Evolutionary conservation across 345 rosid species (phyloP).

Genomic region (Melaleuca quinquenervia): DNA sequence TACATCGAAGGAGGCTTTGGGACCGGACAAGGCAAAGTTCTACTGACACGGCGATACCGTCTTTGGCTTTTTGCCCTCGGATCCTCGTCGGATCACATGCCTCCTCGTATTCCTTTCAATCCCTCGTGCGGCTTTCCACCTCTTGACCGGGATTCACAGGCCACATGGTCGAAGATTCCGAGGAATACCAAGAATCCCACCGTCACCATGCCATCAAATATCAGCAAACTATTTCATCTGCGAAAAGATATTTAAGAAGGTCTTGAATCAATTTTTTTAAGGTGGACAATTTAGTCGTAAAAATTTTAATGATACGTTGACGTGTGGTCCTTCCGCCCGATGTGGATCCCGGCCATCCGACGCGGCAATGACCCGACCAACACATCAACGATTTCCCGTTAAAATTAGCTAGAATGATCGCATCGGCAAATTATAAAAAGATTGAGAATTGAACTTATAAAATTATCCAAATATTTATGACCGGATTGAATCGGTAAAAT

Average conservation of each 20-base stretch:
- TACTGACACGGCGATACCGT: not conserved
- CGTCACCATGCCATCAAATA: too few relatives aligned
- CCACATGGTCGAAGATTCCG: too few relatives aligned
- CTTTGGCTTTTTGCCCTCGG: not conserved
- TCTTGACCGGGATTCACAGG: not conserved
- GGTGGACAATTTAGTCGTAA: too few relatives aligned
- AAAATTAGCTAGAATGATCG: not conserved
- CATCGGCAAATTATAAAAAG: accelerated
- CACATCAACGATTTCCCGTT: accelerated
- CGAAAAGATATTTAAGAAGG: too few relatives aligned
- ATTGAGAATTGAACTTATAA: accelerated
- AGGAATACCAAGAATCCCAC: too few relatives aligned
- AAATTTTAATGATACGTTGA: too few relatives aligned
- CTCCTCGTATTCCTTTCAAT: not conserved
- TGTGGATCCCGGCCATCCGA: too few relatives aligned
- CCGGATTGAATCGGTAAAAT: not conserved
- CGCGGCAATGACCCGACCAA: too few relatives aligned
- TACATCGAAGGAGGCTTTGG: not conserved
- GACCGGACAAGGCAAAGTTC: not conserved
- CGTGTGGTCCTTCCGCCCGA: too few relatives aligned
- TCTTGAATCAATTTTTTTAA: too few relatives aligned
- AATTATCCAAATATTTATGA: accelerated
- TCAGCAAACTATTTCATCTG: too few relatives aligned
- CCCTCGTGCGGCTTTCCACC: not conserved
- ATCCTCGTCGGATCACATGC: not conserved